A percentile compares a stretch with the other conserved stretches of the same genome.
These are phyloP conservation scores for Ogataea chonburiensis DNA, from an alignment of 805 yeast species.

Conservation along the genomic window DNA sequence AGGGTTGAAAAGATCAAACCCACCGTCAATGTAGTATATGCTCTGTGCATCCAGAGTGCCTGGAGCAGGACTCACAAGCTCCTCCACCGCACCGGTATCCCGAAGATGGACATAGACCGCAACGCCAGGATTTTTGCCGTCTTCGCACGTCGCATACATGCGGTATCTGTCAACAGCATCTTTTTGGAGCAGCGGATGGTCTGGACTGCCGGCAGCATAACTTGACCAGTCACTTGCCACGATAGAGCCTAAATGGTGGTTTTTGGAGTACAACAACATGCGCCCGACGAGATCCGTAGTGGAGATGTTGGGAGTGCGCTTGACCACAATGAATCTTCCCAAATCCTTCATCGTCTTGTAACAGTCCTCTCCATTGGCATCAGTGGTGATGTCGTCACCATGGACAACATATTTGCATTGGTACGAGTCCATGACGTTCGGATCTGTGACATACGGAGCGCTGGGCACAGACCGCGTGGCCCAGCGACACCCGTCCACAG, in stretches of 20 bases:
- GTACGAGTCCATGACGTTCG: slow-evolving; percentile 68
- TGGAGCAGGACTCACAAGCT: slow-evolving; percentile 37
- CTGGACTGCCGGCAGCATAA: slow-evolving; percentile 3
- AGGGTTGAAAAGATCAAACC: slow-evolving; percentile 89
- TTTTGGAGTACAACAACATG: slow-evolving; percentile 62
- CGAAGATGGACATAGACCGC: slow-evolving; percentile 50
- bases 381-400: slow-evolving; percentile 97
- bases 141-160: slow-evolving; percentile 59
- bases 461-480: slow-evolving; percentile 62
- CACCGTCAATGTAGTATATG: slow-evolving; percentile 69
- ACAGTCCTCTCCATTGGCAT: slow-evolving; percentile 93
- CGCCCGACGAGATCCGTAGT: slow-evolving; percentile 94
- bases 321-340: slow-evolving; percentile 88
- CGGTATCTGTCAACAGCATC: slow-evolving; percentile 44
- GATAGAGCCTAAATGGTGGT: slow-evolving; percentile 51
- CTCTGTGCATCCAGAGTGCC: slow-evolving; percentile 13
- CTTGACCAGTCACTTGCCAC: slow-evolving; percentile 25
- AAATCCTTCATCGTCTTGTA: slow-evolving; percentile 78
- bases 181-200: slow-evolving; percentile 24
- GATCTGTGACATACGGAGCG: slow-evolving; percentile 95
- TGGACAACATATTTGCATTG: slow-evolving; percentile 92
- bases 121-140: slow-evolving; percentile 59
- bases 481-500: slow-evolving; percentile 93
- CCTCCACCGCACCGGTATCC: slow-evolving; percentile 28
- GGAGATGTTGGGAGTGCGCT: slow-evolving; percentile 89